Base-by-base conservation (phyloP, 2,329 filamentous ascomycete genomes). In the Ophidiomyces ophidiicola region DNA sequence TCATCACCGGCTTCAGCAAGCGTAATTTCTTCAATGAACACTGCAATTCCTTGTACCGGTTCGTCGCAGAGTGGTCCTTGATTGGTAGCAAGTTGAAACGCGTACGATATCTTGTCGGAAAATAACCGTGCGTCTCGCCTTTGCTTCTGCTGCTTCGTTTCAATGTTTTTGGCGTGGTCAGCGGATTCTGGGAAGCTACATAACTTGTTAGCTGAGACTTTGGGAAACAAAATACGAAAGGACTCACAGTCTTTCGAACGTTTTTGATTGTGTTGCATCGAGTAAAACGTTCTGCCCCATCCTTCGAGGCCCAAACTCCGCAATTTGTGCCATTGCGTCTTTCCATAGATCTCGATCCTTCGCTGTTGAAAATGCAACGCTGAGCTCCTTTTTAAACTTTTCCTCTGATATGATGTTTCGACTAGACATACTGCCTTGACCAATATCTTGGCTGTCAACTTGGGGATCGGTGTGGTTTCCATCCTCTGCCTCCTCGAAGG, bases 11-110 rank as follows among this genome's bases (percentile, higher is more conserved):
- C 62, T 3, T 74, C 66, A 39, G 69, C 65, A 23, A 92, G 67
- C 3, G 68, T 64, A 20, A 94, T 67, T 32, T 85, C 78, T 59
- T 98, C 87, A 34, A 98, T 68, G 58, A 93, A 82, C 33, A 96
- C 82, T 28, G 87, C 90, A 17, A 94, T 73, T 35, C 90, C 90
- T 63, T 94, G 88, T 33, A 94, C 78, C 0, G 90, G 88, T 57
- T 98, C 90, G 51, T 84, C 74, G 61, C 90, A 96, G 36, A 96
- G 72, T 0, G 90, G 87, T 0, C 90, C 90, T 61, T 93, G 85
- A 15, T 78, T 74, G 1, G 80, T 92, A 26, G 85, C 82, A 11
- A 96, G 78, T 58, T 98, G 90, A 70, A 98, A 98, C 33, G 84
- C 87, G 57, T 98, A 87, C 6, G 76, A 70, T 46, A 96, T 82